Base-by-base conservation (phyloP, 495 filamentous ascomycete species). In the Penicillium lagena region DNA sequence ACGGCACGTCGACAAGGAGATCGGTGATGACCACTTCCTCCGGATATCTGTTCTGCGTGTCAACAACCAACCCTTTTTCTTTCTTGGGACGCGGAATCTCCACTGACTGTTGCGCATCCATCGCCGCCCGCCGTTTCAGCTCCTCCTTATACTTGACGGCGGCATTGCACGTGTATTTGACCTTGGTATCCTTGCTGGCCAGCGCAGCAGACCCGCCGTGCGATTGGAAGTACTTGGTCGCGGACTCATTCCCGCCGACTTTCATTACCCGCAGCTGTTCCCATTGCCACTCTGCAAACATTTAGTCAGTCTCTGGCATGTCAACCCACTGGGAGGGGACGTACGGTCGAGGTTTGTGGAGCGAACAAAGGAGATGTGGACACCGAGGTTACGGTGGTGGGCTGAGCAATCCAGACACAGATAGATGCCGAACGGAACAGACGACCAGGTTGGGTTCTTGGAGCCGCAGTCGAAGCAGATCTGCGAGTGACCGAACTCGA, bases 361-460 rank as follows among this genome's bases (percentile, higher is more conserved):
- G 51, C 93, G 83, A 52, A 98, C 94, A 79, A 97, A 97, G 59
- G 91, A 96, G 67, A 98, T 90, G 64, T 94, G 89, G 35, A 91
- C 87, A 59, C 89, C 89, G 56, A 95, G 78, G 60, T 93, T 93
- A 52, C 89, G 87, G 66, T 95, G 89, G 63, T 94, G 81, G 42
- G 88, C 81, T 29, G 90, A 95, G 71, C 93, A 98, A 68, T 97
- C 94, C 47, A 98, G 84, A 59, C 93, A 98, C 35, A 98, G 81
- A 70, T 96, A 98, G 64, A 98, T 97, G 57, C 87, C 93, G 49
- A 97, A 88, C 32, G 91, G 90, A 12, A 97, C 91, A 12, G 91
- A 97, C 4, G 90, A 90, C 93, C 93, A 98, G 31, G 93, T 97
- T 37, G 94, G 94, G 52, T 96, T 96, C 66, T 97, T 97, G 40